A percentile compares a stretch with the other conserved stretches of the same genome.
Evolutionary conservation across 805 yeast genomes (phyloP).

Genomic region (Hanseniaspora clermontiae): DNA sequence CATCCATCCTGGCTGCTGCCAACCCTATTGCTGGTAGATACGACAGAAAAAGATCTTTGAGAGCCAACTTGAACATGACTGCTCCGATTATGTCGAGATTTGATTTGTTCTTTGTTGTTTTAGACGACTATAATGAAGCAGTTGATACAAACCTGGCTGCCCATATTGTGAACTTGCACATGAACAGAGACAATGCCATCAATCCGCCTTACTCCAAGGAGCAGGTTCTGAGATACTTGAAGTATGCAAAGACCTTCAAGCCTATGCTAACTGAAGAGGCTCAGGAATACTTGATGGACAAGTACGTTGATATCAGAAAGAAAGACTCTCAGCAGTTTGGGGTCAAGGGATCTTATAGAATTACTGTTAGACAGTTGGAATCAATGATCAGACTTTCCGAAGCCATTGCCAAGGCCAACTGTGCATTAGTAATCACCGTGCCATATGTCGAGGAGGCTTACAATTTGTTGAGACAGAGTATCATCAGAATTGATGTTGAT

Average conservation of each 20-base stretch:
- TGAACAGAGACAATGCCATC: constrained; percentile 81
- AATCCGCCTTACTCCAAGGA: constrained; percentile 81
- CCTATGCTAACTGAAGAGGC: constrained; percentile 79
- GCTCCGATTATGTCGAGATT: constrained; percentile 99
- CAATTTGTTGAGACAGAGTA: constrained; percentile 76
- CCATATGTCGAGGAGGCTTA: constrained; percentile 87
- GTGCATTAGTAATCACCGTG: constrained; percentile 76
- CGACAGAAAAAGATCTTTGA: constrained; percentile 68
- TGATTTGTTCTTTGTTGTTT: constrained; percentile 83
- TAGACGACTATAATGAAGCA: constrained; percentile 88
- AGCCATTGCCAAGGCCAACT: constrained; percentile 94
- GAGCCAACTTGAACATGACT: constrained; percentile 85
- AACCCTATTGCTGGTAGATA: constrained; percentile 96
- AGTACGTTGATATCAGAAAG: constrained; percentile 72
- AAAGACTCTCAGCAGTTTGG: constrained; percentile 86
- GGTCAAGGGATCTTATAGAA: constrained; percentile 68
- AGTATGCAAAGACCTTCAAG: constrained; percentile 83
- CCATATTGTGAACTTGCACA: constrained; percentile 86
- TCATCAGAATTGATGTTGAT: constrained; percentile 86
- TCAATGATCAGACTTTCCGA: constrained; percentile 86
- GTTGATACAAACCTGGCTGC: constrained; percentile 81
- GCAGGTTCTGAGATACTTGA: constrained; percentile 75
- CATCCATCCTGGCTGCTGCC: constrained; percentile 96
- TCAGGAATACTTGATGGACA: constrained; percentile 57
- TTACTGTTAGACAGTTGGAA: constrained; percentile 93